These are phyloP conservation scores for Globisporangium echinulatum DNA, from an alignment of 352 stramenopile genomes.

Conservation along the genomic window DNA sequence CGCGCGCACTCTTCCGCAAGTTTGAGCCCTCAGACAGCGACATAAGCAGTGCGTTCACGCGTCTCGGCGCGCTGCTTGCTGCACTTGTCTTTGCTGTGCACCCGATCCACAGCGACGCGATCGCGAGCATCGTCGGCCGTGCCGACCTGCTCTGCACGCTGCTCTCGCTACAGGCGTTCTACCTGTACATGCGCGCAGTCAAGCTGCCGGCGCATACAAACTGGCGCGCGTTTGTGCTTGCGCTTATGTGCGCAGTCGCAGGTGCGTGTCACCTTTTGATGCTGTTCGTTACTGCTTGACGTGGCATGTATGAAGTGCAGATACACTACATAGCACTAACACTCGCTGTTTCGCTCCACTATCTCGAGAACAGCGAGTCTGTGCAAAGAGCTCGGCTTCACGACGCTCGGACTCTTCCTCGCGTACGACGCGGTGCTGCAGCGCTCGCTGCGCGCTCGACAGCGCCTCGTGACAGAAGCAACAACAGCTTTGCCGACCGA, in stretches of 20 bases:
- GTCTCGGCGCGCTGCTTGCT: constrained; percentile 21
- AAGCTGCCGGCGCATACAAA: constrained; percentile 2
- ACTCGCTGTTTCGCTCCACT: neutral
- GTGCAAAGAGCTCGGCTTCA: constrained; percentile 88
- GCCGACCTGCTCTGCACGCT: constrained; percentile 84
- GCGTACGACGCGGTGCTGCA: constrained; percentile 36
- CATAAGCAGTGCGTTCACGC: neutral
- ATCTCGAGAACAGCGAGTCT: constrained; percentile 30
- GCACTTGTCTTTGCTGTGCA: constrained; percentile 89
- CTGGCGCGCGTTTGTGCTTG: constrained; percentile 13
- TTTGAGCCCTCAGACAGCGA: neutral
- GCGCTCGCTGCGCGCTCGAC: constrained; percentile 10
- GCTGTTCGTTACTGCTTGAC: neutral
- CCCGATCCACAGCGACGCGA: constrained; percentile 86
- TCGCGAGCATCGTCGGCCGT: constrained; percentile 87
- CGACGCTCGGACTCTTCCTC: constrained; percentile 69
- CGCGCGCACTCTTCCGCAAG: constrained; percentile 23
- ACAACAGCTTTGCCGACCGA: neutral
- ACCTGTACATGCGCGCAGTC: constrained; percentile 36
- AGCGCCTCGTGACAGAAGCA: neutral
- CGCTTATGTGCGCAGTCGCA: constrained; percentile 9
- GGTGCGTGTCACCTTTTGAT: constrained; percentile 9
- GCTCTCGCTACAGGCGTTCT: constrained; percentile 57
- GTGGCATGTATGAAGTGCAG: no score
- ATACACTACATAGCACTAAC: neutral